Evolutionary conservation across 257 asterid genomes (phyloP).

Genomic region (Solanum lignicaule): DNA sequence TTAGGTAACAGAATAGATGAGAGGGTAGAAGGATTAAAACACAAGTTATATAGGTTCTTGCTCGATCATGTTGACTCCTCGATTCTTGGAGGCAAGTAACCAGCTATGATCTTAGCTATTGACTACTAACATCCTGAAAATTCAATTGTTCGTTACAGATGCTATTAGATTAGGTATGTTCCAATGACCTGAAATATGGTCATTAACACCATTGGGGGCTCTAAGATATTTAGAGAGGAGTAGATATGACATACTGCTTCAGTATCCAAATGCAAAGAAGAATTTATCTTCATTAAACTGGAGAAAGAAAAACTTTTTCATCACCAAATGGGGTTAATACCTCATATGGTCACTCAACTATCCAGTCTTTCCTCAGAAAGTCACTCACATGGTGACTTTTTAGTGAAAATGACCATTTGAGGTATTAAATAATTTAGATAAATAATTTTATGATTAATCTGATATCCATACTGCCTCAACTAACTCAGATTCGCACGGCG

Average conservation of each 20-base stretch:
- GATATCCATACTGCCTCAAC: background rate
- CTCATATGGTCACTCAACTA: too few species aligned
- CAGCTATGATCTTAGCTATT: background rate
- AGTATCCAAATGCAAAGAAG: background rate
- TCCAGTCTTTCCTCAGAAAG: too few species aligned
- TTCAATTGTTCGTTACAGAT: background rate
- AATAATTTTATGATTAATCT: too few species aligned
- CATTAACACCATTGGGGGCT: background rate
- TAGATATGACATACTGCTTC: background rate
- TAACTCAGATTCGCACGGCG: background rate
- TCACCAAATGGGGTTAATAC: too few species aligned
- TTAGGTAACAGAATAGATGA: conserved; percentile 29
- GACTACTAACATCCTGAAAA: background rate
- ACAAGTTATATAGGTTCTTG: conserved; percentile 53
- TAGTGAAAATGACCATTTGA: too few species aligned
- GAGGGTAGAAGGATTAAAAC: conserved; percentile 49
- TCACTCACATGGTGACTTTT: too few species aligned
- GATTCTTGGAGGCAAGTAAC: conserved; percentile 26
- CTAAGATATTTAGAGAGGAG: background rate
- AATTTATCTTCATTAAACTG: background rate
- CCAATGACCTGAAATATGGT: background rate
- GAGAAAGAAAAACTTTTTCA: background rate
- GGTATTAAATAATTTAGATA: too few species aligned
- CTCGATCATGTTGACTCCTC: conserved; percentile 61
- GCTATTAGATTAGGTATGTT: background rate